Evolutionary conservation across 495 filamentous ascomycete species (phyloP).

Genomic region (Massariosphaeria phaeospora): DNA sequence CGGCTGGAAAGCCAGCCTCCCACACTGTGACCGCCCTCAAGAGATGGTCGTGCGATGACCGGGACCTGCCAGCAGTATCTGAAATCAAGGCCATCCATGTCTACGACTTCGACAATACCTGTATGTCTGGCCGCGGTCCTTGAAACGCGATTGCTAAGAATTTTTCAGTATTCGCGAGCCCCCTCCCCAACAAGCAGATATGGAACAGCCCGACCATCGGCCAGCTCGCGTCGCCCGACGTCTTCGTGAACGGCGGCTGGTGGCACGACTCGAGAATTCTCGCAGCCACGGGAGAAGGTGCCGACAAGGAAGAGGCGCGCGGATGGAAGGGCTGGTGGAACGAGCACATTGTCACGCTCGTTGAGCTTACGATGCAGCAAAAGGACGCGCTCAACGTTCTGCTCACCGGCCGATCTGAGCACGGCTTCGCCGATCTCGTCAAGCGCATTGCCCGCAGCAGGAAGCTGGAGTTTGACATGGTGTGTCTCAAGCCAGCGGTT

Average conservation of each 20-base stretch:
- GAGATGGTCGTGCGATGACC: constrained; percentile 73
- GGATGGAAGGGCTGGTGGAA: constrained; percentile 98
- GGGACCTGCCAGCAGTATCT: constrained; percentile 64
- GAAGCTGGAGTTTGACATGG: constrained; percentile 77
- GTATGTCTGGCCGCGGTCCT: constrained; percentile 46
- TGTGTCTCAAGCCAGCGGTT: constrained; percentile 80
- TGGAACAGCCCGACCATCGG: constrained; percentile 77
- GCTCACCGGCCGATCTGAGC: constrained; percentile 80
- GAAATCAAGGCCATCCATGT: constrained; percentile 79
- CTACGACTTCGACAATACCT: constrained; percentile 98
- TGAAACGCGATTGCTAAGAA: neutral
- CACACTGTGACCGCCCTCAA: constrained; percentile 69
- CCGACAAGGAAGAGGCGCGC: constrained; percentile 73
- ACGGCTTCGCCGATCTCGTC: constrained; percentile 69
- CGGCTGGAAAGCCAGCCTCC: neutral
- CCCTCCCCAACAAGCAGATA: constrained; percentile 80
- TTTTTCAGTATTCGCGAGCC: constrained; percentile 74
- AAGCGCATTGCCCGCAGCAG: constrained; percentile 76
- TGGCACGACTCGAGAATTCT: constrained; percentile 92
- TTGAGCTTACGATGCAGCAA: constrained; percentile 76
- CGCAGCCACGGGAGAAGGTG: constrained; percentile 76
- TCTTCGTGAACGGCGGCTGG: constrained; percentile 86
- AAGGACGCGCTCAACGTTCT: constrained; percentile 82
- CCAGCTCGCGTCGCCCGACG: constrained; percentile 65
- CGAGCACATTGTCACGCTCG: constrained; percentile 79